Percentiles rank a stretch among this genome's conserved stretches.
Conservation (phyloP, 208 protist species). For the Crithidia thermophila region DNA sequence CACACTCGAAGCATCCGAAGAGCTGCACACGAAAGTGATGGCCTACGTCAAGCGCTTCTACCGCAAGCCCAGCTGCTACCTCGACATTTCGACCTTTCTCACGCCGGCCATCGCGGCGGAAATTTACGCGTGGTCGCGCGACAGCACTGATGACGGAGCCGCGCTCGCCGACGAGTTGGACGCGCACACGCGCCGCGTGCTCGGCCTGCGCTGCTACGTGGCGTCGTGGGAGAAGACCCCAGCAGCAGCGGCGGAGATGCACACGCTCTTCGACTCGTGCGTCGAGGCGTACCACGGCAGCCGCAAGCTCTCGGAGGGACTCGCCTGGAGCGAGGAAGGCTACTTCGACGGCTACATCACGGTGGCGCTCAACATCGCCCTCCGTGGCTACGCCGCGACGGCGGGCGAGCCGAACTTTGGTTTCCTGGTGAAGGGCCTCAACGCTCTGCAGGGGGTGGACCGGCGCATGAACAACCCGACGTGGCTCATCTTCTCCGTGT, state of each 20-base stretch:
- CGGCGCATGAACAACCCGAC: constrained; percentile 78
- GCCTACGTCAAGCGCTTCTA: constrained; percentile 81
- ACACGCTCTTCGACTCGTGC: constrained; percentile 52
- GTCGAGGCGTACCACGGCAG: constrained; percentile 46
- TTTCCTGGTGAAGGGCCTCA: constrained; percentile 56
- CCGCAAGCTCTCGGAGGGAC: constrained; percentile 49
- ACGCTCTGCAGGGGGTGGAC: constrained; percentile 55
- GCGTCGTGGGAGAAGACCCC: constrained; percentile 62
- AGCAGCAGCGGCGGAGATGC: constrained; percentile 22
- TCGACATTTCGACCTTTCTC: constrained; percentile 86
- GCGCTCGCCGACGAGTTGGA: constrained; percentile 21
- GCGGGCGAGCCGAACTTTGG: constrained; percentile 25
- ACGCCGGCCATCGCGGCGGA: constrained; percentile 40
- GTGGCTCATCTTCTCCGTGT: constrained; percentile 77
- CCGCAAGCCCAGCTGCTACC: constrained; percentile 72
- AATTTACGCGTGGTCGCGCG: constrained; percentile 67
- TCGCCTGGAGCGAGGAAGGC: constrained; percentile 87
- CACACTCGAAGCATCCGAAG: constrained; percentile 22
- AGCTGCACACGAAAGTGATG: constrained; percentile 46
- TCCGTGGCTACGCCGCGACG: constrained; percentile 58
- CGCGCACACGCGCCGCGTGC: constrained; percentile 59
- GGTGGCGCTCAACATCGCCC: constrained; percentile 67
- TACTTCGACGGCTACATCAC: constrained; percentile 84
- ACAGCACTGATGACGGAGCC: not conserved
- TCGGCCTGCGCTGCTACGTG: constrained; percentile 77